Evolutionary conservation across 2,329 filamentous ascomycete species (phyloP), one percentile per base, ranked within the genome.

Genomic region (Fusarium acutatum): DNA sequence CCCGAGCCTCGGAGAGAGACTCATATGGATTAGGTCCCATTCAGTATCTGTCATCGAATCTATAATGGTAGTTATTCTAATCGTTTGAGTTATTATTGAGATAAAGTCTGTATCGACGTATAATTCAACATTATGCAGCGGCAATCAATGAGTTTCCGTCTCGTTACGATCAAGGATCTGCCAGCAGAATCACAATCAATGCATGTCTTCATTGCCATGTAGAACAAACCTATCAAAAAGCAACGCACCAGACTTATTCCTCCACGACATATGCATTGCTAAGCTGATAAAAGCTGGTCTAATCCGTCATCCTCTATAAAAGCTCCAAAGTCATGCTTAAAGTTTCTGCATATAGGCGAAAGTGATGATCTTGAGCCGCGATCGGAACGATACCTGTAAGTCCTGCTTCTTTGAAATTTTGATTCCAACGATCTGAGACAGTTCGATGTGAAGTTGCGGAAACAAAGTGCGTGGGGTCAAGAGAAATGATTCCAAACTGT

Each of bases 401-500:
- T 22, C 38, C 13, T 30, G 28, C 30, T 44, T 20, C 22, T 44
- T 34, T 32, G 13, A 24, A 32, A 44, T 32, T 14, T 22, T n/a
- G 5, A 41, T 32, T 28, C 11, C 7, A 41, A 41, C 20, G 6
- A 7, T 22, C 28, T 8, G 10, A 32, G 28, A 20, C 20, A 32
- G 26, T 30, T 26, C 20, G 9, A 30, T 35, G 13, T 53, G 15
- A 28, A 18, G 6, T 34, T 59, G 14, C 10, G 22, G 22, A 53
- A 13, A 30, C 18, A 20, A 26, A 34, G 11, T 20, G 24, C 30
- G 28, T 41, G 28, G 43, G 53, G 30, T n/a, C 40, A 10, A 24
- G 17, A 34, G 37, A 56, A 56, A 56, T 63, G 49, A 66, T 56
- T 66, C 63, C 58, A 66, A 63, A 56, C 41, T 9, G 26, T 63